Evolutionary conservation across 306 rosid species (phyloP), one percentile per base, ranked within the genome.

Genomic region (Neltuma alba): DNA sequence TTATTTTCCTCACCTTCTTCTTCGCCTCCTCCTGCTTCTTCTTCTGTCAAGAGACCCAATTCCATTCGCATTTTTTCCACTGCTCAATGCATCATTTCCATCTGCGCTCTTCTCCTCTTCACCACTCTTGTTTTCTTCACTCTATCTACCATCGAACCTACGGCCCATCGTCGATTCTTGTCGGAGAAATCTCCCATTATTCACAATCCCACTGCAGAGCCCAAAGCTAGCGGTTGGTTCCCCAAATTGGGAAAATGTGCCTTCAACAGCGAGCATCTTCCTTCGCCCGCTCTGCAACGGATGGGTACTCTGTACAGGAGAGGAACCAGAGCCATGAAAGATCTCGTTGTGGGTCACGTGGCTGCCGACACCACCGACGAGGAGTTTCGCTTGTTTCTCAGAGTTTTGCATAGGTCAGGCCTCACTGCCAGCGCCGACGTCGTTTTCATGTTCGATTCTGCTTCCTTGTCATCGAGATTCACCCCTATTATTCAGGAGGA

Each of bases 81-180:
- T 83, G 86, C 98, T 15, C 98, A 89, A 70, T 91, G 94, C 77
- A 91, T 92, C 41, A 87, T 95, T 44, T 93, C 96, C 4, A 83
- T 95, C 7, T 95, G 99, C 4, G 94, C 89, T 0, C 88, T 92
- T 6, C 89, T 95, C 30, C 82, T 93, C 25, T 86, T 93, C 86
- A 34, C 84, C 52, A 93, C 99, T 9, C 93, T 95, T 73, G 90
- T 93, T 34, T 90, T 95, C 77, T 93, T 95, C 86, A 84, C 99
- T 9, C 94, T 95, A 70, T 90, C 98, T 33, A 90, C 99, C 14
- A 83, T 95, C 79, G 97, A 89, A 58, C 93, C 99, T 75, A 55
- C 55, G 75, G 48, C 74, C 57, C 64, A 86, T 1, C 81, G 90
- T 18, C 81, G 88, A 38, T 85, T 85, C 28, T 79, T 80, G 2